These are phyloP conservation scores for Alternaria conjuncta DNA, from an alignment of 2,329 filamentous ascomycete genomes.

Conservation along the genomic window DNA sequence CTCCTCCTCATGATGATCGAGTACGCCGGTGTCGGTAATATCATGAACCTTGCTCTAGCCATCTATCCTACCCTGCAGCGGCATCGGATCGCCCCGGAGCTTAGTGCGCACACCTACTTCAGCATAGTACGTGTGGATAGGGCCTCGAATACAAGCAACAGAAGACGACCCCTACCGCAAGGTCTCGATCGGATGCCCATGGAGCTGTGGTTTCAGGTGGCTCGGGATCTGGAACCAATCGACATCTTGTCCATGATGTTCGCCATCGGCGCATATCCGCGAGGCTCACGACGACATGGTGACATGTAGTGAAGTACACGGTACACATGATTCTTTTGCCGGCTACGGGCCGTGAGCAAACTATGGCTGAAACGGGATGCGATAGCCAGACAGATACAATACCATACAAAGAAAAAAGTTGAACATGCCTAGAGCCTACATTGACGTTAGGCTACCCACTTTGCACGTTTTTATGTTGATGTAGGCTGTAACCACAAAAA, in stretches of 20 bases:
- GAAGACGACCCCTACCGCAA: neutral
- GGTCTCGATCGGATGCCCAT: constrained; percentile 39
- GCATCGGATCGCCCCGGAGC: constrained; percentile 41
- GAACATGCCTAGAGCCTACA: neutral
- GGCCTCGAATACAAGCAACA: neutral
- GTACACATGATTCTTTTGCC: neutral
- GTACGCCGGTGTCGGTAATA: constrained; percentile 48
- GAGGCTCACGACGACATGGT: neutral
- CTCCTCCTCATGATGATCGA: constrained; percentile 55
- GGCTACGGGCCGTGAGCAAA: neutral
- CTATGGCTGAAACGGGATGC: neutral
- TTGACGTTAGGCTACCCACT: neutral
- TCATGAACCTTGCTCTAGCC: constrained; percentile 56
- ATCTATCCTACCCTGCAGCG: constrained; percentile 53
- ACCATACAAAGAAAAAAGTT: neutral
- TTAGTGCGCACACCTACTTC: constrained; percentile 33
- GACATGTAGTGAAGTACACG: neutral
- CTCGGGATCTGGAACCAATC: constrained; percentile 44
- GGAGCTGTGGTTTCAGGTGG: constrained; percentile 52
- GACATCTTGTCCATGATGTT: constrained; percentile 50
- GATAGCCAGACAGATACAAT: neutral
- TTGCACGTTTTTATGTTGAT: neutral
- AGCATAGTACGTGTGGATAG: constrained; percentile 26
- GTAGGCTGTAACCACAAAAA: neutral
- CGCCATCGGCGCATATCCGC: constrained; percentile 30